Evolutionary conservation across 1,139 yeast genomes (phyloP).

Genomic region (Eremothecium gossypii): DNA sequence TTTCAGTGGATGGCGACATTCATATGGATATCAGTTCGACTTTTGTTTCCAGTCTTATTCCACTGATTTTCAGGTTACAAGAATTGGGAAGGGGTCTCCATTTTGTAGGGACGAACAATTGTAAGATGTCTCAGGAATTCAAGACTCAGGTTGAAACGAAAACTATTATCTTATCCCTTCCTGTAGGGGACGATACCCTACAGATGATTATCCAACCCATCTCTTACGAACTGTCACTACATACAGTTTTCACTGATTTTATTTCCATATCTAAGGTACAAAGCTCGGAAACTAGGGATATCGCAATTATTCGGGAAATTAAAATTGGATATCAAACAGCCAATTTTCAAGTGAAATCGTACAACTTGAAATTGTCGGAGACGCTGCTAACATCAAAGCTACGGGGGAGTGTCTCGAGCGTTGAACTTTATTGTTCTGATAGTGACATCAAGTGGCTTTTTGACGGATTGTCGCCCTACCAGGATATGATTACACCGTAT

Average conservation of each 20-base stretch:
- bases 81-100: too few relatives aligned
- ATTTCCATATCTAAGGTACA: background rate
- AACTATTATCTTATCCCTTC: background rate
- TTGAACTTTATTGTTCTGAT: background rate
- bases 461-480: background rate
- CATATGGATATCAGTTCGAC: too few relatives aligned
- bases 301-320: background rate
- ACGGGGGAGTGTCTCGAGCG: background rate
- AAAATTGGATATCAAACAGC: background rate
- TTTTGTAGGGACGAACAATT: too few relatives aligned
- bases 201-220: background rate
- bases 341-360: background rate
- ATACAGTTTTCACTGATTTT: background rate
- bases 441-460: background rate
- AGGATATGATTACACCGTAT: background rate
- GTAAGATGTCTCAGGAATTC: background rate
- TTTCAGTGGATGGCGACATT: too few relatives aligned
- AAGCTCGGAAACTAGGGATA: background rate
- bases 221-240: background rate
- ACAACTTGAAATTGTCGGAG: constrained; percentile 1
- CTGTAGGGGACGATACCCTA: background rate
- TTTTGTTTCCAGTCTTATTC: too few relatives aligned
- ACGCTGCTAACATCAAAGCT: background rate
- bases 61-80: too few relatives aligned
- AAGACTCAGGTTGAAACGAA: background rate